A percentile compares a stretch with the other conserved stretches of the same genome.
phyloP scores from a whole-genome alignment of 495 filamentous ascomycete species.

The Xeromyces bisporus region DNA sequence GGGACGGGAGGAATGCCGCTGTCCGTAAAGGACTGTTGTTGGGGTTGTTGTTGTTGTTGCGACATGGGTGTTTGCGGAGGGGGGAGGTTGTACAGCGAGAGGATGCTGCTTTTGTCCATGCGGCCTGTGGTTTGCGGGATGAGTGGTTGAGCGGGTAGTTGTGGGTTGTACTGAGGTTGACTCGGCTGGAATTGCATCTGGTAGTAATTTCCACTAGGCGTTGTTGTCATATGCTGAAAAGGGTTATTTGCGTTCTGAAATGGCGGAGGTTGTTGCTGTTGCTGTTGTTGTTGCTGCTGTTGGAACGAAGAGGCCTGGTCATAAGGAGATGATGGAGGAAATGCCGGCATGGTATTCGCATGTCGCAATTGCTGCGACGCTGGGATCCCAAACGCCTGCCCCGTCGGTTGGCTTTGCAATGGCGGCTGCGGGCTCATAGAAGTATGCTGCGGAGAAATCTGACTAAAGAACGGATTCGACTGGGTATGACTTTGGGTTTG shows the following conservation, averaged over 20 bases:
- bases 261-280: constrained; percentile 17
- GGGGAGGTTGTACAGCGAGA: constrained; percentile 70
- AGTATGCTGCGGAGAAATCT: constrained; percentile 11
- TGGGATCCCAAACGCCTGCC: constrained; percentile 20
- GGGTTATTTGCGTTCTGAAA: constrained; percentile 21
- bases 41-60: constrained; percentile 16
- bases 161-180: constrained; percentile 4
- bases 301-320: constrained; percentile 22
- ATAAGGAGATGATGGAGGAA: constrained; percentile 19
- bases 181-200: constrained; percentile 17
- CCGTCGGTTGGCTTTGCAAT: constrained; percentile 6
- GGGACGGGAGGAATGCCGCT: constrained; percentile 10
- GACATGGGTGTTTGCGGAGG: constrained; percentile 38
- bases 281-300: constrained; percentile 17
- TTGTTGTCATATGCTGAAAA: constrained; percentile 18
- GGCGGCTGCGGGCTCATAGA: constrained; percentile 20
- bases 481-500: constrained; percentile 15
- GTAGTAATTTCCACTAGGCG: constrained; percentile 12
- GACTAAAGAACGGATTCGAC: constrained; percentile 40
- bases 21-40: constrained; percentile 7
- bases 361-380: constrained; percentile 16
- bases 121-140: constrained; percentile 29
- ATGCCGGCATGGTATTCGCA: constrained; percentile 27
- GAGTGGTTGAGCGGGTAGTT: constrained; percentile 19
- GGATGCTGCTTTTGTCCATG: constrained; percentile 66